Conservation (phyloP, 176 grass and related monocot species). For the Eleusine indica region DNA sequence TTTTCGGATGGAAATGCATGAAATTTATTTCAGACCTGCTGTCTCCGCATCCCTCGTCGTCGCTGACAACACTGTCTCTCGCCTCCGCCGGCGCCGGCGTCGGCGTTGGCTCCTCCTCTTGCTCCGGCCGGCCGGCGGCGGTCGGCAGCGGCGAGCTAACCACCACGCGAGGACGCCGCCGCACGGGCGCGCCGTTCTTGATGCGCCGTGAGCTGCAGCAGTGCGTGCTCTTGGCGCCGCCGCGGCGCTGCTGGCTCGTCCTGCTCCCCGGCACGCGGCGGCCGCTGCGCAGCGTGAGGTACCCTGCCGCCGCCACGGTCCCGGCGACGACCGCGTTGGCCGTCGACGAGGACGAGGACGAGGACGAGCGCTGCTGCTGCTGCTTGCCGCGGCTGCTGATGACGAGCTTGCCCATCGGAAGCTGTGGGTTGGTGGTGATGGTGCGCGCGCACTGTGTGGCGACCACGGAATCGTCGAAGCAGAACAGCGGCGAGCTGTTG, state of each 20-base stretch:
- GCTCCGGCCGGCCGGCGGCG: background rate
- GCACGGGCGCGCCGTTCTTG: background rate
- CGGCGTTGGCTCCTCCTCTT: background rate
- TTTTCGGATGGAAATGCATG: too few species aligned
- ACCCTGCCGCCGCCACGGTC: background rate
- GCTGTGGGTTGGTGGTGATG: too few species aligned
- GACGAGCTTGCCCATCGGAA: constrained; percentile 40
- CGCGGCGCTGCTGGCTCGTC: background rate
- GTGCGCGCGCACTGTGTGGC: too few species aligned
- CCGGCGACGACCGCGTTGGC: background rate
- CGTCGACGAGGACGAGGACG: background rate
- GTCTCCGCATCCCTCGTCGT: background rate
- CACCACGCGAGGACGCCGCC: background rate
- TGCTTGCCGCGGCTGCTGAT: constrained; percentile 36
- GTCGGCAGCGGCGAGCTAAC: background rate
- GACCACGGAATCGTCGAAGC: too few species aligned
- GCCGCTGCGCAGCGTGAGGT: constrained; percentile 51
- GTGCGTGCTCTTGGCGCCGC: too few species aligned
- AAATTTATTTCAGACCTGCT: too few species aligned
- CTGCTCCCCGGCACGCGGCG: constrained; percentile 23
- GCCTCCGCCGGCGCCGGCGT: too few species aligned
- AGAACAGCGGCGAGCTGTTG: too few species aligned
- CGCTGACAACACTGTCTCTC: background rate
- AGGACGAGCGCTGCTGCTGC: background rate
- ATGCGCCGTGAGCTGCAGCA: background rate